Base-by-base conservation (phyloP, 768 basidiomycete species). In the Trametes cubensis region DNA sequence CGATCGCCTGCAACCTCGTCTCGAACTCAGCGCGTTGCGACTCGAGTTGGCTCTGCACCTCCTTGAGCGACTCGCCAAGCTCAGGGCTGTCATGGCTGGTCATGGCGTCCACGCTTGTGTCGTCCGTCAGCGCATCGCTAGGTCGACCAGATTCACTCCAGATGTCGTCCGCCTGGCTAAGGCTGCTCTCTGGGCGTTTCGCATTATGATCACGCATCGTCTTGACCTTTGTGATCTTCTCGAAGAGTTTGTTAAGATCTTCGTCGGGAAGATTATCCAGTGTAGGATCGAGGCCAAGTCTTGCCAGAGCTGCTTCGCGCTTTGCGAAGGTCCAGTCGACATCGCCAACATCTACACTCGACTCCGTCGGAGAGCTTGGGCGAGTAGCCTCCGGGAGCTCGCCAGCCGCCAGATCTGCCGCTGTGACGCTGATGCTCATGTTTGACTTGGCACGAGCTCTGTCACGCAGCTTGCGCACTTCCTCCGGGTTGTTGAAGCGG, bases 261-360 rank as follows among this genome's bases (percentile, higher is more conserved):
- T 95, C 92, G 73, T 99, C 96, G 0, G 92, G 93, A 23, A 99
- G 82, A 69, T 89, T 92, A 74, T 98, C 94, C 25, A 99, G 81
- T 15, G 91, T 84, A 17, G 96, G 93, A 69, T 96, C 93, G 38
- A 92, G 75, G 3, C 95, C 95, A 18, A 97, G 79, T 50, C 89
- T 83, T 1, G 92, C 90, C 40, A 95, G 80, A 3, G 94, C 95
- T 6, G 95, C 95, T 75, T 99, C 97, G 8, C 95, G 85, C 72
- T 92, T 91, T 6, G 97, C 97, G 73, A 88, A 98, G n/a, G 87
- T 91, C 97, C 97, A 99, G 73, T 99, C 97, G 46, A 94, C 90
- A 65, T 93, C 90, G 26, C 74, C 81, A 26, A 84, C 80, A 57
- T 84, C 88, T 23, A 84, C 83, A 3, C 83, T 83, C 1, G 89